Evolutionary conservation across 106 monocot species (phyloP).

Genomic region (Alisma plantagoaquatica): DNA sequence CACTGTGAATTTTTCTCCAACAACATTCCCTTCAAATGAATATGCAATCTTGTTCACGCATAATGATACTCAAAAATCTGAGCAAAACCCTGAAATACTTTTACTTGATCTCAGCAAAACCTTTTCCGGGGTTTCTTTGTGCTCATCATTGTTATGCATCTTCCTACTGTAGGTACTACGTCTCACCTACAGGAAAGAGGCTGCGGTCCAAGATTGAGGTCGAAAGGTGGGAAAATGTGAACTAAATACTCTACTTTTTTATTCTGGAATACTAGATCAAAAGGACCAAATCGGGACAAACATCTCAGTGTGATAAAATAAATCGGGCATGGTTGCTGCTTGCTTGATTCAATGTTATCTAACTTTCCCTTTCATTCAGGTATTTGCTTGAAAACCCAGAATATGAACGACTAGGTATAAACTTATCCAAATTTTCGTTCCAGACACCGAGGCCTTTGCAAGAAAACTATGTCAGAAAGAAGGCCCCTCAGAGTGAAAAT

Average conservation of each 20-base stretch:
- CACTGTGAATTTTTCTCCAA: no score
- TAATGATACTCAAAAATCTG: no score
- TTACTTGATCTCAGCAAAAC: no score
- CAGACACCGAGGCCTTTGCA: constrained; percentile 57
- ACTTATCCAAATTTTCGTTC: constrained; percentile 53
- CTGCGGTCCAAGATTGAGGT: constrained; percentile 62
- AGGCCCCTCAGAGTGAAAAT: no score
- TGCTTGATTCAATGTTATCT: not conserved
- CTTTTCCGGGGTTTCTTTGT: no score
- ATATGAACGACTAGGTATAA: constrained; percentile 32
- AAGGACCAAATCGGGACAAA: no score
- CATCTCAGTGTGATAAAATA: no score
- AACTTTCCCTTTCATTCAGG: constrained; percentile 17
- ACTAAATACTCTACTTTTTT: not conserved
- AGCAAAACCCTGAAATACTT: no score
- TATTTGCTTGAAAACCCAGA: constrained; percentile 48
- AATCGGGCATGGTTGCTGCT: no score
- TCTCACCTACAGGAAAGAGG: constrained; percentile 52
- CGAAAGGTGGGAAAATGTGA: constrained; percentile 29
- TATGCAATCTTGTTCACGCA: no score
- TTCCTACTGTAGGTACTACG: constrained; percentile 62
- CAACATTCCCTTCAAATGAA: not conserved
- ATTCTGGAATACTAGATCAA: not conserved
- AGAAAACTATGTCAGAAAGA: constrained; percentile 65
- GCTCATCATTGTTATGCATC: no score